Base-by-base conservation (phyloP, 768 basidiomycete species). In the Tulasnella sp. region DNA sequence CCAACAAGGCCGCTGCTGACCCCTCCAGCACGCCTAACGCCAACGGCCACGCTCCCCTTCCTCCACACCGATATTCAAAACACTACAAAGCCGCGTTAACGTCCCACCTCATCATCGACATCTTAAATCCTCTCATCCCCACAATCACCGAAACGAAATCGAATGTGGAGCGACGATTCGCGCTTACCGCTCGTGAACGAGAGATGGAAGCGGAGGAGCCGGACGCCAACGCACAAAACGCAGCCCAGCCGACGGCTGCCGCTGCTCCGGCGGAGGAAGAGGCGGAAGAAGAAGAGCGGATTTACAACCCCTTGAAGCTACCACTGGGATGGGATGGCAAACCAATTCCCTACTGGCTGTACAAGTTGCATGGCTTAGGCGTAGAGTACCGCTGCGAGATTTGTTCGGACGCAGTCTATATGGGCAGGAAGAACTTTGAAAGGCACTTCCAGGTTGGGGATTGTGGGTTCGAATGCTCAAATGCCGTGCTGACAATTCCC, bases 321-420 rank as follows among this genome's bases (percentile, higher is more conserved):
- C 98, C 98, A 20, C 89, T 98, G 31, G 96, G 96, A 6, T 98
- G 96, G 96, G 98, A 99, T 84, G 97, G 97, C 44, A 99, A 99
- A 85, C 98, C 98, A 28, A 99, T 99, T 84, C 98, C 98, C 46
- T 98, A 97, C 85, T 98, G 97, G 97, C 83, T 99, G 78, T 99
- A 97, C 88, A 99, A 99, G 86, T 87, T 99, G 50, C 98, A 99
- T 84, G 98, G 98, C 12, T 89, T 99, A 50, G 98, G 98, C n/a
- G 96, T 98, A 41, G 96, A 97, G 86, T 99, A 98, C 86, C 91
- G 92, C 80, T 99, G 98, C 83, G 97, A 99, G 87, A 97, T 99
- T 83, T 99, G 97, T 85, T 96, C 95, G 20, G 97, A 97, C 85
- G 94, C 94, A 85, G 94, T 96, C 14, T 98, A 98, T 86, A 97